Evolutionary conservation across 179 eudicot species (phyloP).

Genomic region (Camellia oleifera): DNA sequence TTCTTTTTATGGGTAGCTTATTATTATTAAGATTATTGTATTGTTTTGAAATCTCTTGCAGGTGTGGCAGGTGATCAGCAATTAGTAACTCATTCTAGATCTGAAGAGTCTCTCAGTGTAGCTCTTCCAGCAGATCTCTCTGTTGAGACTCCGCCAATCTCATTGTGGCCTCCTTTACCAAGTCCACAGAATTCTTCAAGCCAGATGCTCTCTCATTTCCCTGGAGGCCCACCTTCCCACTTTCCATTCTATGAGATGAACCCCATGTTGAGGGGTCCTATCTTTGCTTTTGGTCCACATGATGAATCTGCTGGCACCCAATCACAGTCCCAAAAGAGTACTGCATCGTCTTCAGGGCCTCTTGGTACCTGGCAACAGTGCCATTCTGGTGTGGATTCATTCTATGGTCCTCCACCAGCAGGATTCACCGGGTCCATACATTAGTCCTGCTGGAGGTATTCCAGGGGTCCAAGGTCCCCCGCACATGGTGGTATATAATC

Average conservation of each 20-base stretch:
- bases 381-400: conserved; percentile 81
- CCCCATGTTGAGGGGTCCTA: conserved; percentile 82
- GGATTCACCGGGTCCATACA: conserved; percentile 86
- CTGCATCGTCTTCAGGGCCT: conserved; percentile 56
- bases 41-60: conserved; percentile 20
- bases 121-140: conserved; percentile 98
- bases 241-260: conserved; percentile 92
- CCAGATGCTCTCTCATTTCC: conserved; percentile 73
- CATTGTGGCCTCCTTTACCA: conserved; percentile 89
- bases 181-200: conserved; percentile 80
- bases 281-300: conserved; percentile 76
- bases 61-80: conserved; percentile 57
- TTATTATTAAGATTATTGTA: neutral
- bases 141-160: conserved; percentile 83
- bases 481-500: conserved; percentile 96
- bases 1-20: neutral
- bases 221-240: conserved; percentile 71
- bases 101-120: conserved; percentile 73
- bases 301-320: conserved; percentile 69
- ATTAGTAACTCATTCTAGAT: conserved; percentile 47
- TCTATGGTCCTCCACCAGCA: conserved; percentile 81
- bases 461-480: conserved; percentile 96
- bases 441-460: conserved; percentile 76
- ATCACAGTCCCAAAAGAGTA: conserved; percentile 62
- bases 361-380: conserved; percentile 84